These are phyloP conservation scores for Dothiorella sarmentorum DNA, from an alignment of 2,329 filamentous ascomycete species.

Conservation along the genomic window DNA sequence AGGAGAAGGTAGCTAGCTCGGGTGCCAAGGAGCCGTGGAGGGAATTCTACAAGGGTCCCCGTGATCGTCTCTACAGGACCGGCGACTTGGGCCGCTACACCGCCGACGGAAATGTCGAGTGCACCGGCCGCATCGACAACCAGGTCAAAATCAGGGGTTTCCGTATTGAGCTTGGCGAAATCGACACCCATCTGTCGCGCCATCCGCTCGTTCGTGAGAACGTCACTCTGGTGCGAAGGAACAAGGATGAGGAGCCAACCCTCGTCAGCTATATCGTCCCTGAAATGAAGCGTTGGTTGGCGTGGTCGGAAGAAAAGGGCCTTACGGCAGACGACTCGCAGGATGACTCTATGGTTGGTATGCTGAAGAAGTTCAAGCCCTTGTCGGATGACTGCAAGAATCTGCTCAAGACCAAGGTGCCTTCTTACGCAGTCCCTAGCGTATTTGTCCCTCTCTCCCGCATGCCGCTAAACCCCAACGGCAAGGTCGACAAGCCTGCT, in stretches of 20 bases:
- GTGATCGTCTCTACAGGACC: constrained; percentile 82
- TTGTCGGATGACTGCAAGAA: constrained; percentile 61
- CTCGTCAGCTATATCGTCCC: constrained; percentile 90
- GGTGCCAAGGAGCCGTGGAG: constrained; percentile 68
- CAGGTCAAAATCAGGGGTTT: constrained; percentile 97
- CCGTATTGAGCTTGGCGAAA: constrained; percentile 90
- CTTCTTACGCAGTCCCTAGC: constrained; percentile 71
- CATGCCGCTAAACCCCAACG: constrained; percentile 75
- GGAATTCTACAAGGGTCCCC: constrained; percentile 71
- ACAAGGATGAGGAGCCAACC: constrained; percentile 79
- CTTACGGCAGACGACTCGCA: constrained; percentile 40
- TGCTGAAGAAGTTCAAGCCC: constrained; percentile 60
- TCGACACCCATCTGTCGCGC: constrained; percentile 76
- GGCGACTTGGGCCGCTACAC: constrained; percentile 81
- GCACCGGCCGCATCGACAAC: constrained; percentile 75
- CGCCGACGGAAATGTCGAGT: constrained; percentile 68
- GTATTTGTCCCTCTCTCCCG: constrained; percentile 69
- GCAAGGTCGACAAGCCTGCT: constrained; percentile 76
- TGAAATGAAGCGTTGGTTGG: constrained; percentile 69
- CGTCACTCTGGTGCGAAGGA: constrained; percentile 77
- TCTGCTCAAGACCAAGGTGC: constrained; percentile 67
- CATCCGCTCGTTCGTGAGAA: constrained; percentile 77
- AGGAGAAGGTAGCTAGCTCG: constrained; percentile 47
- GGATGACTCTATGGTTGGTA: constrained; percentile 44
- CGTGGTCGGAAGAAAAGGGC: constrained; percentile 56